A percentile compares a stretch with the other conserved stretches of the same genome.
Evolutionary conservation across 768 basidiomycete genomes (phyloP).

Genomic region (Kwoniella dendrophila): DNA sequence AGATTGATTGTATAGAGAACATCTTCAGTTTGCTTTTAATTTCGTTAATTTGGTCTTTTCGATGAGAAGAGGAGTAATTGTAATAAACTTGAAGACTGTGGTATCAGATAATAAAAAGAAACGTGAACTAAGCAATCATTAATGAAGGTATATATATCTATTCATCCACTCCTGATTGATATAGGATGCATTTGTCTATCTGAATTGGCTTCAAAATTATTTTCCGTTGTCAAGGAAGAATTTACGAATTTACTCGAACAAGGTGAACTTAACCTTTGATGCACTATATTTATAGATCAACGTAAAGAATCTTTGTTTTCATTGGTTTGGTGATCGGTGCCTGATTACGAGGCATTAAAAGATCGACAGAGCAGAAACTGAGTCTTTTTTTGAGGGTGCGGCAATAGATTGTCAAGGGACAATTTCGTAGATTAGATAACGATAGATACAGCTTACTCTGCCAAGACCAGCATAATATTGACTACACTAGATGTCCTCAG

Average conservation of each 20-base stretch:
- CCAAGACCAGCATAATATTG: too few relatives aligned
- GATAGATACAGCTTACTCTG: too few relatives aligned
- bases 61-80: too few relatives aligned
- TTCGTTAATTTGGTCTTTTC: not conserved
- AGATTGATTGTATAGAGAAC: conserved; percentile 35
- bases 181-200: too few relatives aligned
- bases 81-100: not conserved
- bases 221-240: too few relatives aligned
- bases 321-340: conserved; percentile 20
- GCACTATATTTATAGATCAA: conserved; percentile 6
- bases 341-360: conserved; percentile 7
- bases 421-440: conserved; percentile 2
- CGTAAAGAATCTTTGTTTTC: not conserved
- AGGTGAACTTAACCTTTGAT: too few relatives aligned
- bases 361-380: conserved; percentile 5
- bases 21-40: too few relatives aligned
- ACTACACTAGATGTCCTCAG: too few relatives aligned
- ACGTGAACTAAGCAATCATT: too few relatives aligned
- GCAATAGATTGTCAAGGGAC: conserved; percentile 3
- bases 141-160: not conserved
- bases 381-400: conserved; percentile 7
- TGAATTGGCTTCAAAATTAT: too few relatives aligned
- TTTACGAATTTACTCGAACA: too few relatives aligned
- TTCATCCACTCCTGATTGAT: not conserved
- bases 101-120: too few relatives aligned